phyloP scores from a whole-genome alignment of 225 moss, liverwort and hornwort species.

The Asterella californica region DNA sequence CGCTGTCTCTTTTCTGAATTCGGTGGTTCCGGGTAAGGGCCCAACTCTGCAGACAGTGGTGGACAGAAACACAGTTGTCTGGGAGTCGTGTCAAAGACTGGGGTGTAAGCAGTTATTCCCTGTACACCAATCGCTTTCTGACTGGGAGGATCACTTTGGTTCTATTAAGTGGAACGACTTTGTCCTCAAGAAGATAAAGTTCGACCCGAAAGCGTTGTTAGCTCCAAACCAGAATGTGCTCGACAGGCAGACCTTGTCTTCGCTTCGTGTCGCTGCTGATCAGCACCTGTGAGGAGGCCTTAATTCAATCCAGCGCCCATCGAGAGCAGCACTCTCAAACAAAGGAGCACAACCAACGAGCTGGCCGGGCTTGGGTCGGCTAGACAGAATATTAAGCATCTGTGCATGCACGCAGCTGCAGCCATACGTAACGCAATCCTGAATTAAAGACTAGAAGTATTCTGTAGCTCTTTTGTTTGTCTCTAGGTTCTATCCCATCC shows the following conservation, averaged over 20 bases:
- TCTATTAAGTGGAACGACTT: slow-evolving; percentile 40
- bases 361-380: too few species aligned
- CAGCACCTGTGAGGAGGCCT: too few species aligned
- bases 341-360: too few species aligned
- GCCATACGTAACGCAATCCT: too few species aligned
- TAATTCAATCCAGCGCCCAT: too few species aligned
- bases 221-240: slow-evolving; percentile 53
- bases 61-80: slow-evolving; percentile 19
- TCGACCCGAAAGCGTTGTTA: slow-evolving; percentile 50
- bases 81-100: slow-evolving; percentile 20
- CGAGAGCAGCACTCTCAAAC: too few species aligned
- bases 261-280: too few species aligned
- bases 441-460: too few species aligned
- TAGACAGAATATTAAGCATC: too few species aligned
- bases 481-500: too few species aligned
- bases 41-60: slow-evolving; percentile 26
- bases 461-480: too few species aligned
- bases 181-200: slow-evolving; percentile 36
- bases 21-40: slow-evolving; percentile 27
- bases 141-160: slow-evolving; percentile 55
- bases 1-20: slow-evolving; percentile 42
- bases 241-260: neutral
- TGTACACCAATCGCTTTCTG: slow-evolving; percentile 12
- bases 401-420: too few species aligned
- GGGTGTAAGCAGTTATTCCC: slow-evolving; percentile 58